Base-by-base conservation (phyloP, 495 filamentous ascomycete genomes). In the Daldinia grandis region DNA sequence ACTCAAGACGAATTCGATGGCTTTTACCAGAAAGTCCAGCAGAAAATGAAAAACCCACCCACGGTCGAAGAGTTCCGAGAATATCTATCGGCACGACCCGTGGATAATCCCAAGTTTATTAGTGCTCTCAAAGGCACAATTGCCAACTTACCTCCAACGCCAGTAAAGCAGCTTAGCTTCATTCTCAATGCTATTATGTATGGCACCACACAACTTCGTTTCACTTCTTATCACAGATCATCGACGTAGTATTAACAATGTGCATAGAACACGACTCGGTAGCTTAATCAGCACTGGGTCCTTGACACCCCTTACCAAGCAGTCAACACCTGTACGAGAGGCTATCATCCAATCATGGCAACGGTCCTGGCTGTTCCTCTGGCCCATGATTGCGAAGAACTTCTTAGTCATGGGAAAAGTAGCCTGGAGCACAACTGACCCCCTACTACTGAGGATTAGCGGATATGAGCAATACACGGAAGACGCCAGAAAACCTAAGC, bases 371-470 rank as follows among this genome's bases (percentile, higher is more conserved):
- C 69, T 90, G 3, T 78, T 82, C 0, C 81, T 87, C 5, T 77
- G 90, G 30, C 85, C 87, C 14, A 68, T 71, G 3, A 74, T 87
- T 14, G 82, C 83, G 58, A 85, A 85, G 55, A 80, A 77, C 24
- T 76, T 93, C 51, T 79, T 83, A 5, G 71, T 73, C 0, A 74
- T 92, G 7, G 82, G 82, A 44, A 87, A 86, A 67, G 78, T 81
- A 17, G 78, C 82, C 17, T 94, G 90, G 90, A 74, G 86, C 2
- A 82, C 82, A 14, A 83, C 84, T 2, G 88, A 85, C 54, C 84
- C 89, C 0, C 77, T 89, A 12, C 78, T 81, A 10, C 90, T 1
- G 79, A 91, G 8, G 89, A 89, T 3, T 91, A 89, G 21, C 30
- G 30, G 71, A 89, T 38, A 77, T 78, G 0, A 64, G 67, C 30